These are phyloP conservation scores for Spergularia marina DNA, from an alignment of 148 eudicot genomes.

Conservation along the genomic window DNA sequence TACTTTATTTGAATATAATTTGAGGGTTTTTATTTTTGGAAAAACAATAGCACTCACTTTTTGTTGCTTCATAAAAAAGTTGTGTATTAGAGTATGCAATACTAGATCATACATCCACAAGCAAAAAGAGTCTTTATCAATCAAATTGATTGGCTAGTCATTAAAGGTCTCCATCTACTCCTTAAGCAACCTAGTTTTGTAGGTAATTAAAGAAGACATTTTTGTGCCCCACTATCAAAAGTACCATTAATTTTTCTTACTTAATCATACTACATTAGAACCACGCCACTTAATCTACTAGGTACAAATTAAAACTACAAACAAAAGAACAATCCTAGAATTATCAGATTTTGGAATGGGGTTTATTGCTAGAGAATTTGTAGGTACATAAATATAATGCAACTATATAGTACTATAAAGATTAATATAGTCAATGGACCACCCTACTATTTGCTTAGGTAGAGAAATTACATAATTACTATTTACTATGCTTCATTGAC, in stretches of 20 bases:
- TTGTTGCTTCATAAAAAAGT: constrained; percentile 26
- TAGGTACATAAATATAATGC: neutral
- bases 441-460: constrained; percentile 16
- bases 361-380: neutral
- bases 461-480: neutral
- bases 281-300: constrained; percentile 4
- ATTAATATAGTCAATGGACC: constrained; percentile 20
- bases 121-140: neutral
- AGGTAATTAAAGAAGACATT: constrained; percentile 11
- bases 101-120: constrained; percentile 16
- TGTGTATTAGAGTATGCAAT: neutral
- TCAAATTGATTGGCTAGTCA: constrained; percentile 18
- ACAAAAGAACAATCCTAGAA: constrained; percentile 3
- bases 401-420: neutral
- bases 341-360: constrained; percentile 22
- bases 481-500: constrained; percentile 4
- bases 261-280: neutral
- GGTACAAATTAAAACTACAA: constrained; percentile 11
- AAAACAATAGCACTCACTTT: constrained; percentile 5
- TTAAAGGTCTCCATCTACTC: constrained; percentile 10
- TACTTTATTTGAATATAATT: neutral
- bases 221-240: constrained; percentile 22
- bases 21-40: neutral
- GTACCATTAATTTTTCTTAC: neutral
- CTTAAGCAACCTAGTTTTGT: constrained; percentile 27